Evolutionary conservation across 805 yeast genomes (phyloP).

Genomic region (Ogataea zsoltii): DNA sequence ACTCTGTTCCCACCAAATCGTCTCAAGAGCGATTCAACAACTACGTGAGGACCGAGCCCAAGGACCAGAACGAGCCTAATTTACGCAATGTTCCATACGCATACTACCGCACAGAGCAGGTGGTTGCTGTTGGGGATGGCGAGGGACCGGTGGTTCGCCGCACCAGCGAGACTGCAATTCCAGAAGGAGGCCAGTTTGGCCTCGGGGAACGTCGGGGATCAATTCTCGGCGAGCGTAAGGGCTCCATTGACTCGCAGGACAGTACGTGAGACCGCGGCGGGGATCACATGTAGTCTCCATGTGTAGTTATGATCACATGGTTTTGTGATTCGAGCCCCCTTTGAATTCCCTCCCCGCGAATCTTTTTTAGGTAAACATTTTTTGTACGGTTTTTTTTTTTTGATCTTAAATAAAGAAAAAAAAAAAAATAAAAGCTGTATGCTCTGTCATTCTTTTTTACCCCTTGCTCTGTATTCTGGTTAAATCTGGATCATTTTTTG

Average conservation of each 20-base stretch:
- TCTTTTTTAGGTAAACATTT: too few relatives aligned
- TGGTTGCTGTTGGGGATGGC: slow-evolving; percentile 4
- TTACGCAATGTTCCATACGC: slow-evolving; percentile 32
- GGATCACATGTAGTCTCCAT: too few relatives aligned
- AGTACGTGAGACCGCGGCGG: too few relatives aligned
- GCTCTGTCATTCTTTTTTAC: too few relatives aligned
- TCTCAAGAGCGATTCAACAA: slow-evolving; percentile 16
- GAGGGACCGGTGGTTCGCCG: slow-evolving; percentile 3
- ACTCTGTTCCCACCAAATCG: slow-evolving; percentile 15
- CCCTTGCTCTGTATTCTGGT: too few relatives aligned
- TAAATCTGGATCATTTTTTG: too few relatives aligned
- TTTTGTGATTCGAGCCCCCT: background rate
- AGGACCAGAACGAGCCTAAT: slow-evolving; percentile 28
- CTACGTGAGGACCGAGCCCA: slow-evolving; percentile 7
- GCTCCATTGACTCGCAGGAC: slow-evolving; percentile 9
- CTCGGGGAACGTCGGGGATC: background rate
- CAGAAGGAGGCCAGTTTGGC: background rate
- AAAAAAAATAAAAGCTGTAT: too few relatives aligned
- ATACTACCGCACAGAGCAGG: slow-evolving; percentile 22
- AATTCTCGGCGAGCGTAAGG: slow-evolving; percentile 10
- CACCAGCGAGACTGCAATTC: background rate
- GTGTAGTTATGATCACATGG: too few relatives aligned
- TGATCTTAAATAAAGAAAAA: background rate
- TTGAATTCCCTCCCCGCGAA: slow-evolving; percentile 2
- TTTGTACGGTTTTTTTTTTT: background rate